Percentiles rank a stretch among this genome's conserved stretches.
phyloP scores from a whole-genome alignment of 495 filamentous ascomycete genomes.

The Hypoxylon crocopeplum region DNA sequence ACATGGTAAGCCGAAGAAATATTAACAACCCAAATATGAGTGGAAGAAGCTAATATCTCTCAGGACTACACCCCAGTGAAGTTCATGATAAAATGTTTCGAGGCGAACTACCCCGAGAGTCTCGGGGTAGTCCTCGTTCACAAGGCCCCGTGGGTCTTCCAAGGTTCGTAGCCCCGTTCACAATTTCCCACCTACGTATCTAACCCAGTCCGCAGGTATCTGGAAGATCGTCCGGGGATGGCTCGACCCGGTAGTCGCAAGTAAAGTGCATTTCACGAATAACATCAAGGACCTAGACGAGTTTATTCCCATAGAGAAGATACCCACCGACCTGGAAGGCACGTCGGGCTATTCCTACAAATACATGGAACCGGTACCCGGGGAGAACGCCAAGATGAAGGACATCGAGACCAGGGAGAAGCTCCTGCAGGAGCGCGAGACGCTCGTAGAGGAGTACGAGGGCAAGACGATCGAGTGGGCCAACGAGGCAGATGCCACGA shows the following conservation, averaged over 20 bases:
- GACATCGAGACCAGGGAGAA: slow-evolving; percentile 68
- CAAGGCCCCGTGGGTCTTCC: slow-evolving; percentile 96
- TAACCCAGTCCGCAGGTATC: slow-evolving; percentile 57
- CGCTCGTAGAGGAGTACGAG: slow-evolving; percentile 73
- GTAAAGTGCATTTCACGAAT: slow-evolving; percentile 94
- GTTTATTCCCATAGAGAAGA: slow-evolving; percentile 74
- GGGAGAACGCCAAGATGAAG: slow-evolving; percentile 76
- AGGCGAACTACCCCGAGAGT: slow-evolving; percentile 96
- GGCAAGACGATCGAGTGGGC: slow-evolving; percentile 75
- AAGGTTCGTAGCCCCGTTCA: slow-evolving; percentile 57
- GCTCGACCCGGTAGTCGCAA: slow-evolving; percentile 95
- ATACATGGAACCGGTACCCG: slow-evolving; percentile 75
- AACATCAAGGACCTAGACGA: slow-evolving; percentile 76
- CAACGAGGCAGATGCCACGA: slow-evolving; percentile 42
- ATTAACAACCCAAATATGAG: background rate
- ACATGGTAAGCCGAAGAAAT: slow-evolving; percentile 72
- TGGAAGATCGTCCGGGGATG: slow-evolving; percentile 93
- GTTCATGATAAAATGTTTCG: slow-evolving; percentile 99
- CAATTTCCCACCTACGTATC: background rate
- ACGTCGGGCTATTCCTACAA: slow-evolving; percentile 80
- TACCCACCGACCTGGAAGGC: slow-evolving; percentile 82
- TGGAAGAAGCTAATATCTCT: slow-evolving; percentile 23
- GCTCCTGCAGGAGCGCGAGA: slow-evolving; percentile 64
- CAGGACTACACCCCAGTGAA: slow-evolving; percentile 95
- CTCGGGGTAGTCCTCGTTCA: slow-evolving; percentile 94